Base-by-base conservation (phyloP, 2,329 filamentous ascomycete genomes). In the Fusarium camptoceras region DNA sequence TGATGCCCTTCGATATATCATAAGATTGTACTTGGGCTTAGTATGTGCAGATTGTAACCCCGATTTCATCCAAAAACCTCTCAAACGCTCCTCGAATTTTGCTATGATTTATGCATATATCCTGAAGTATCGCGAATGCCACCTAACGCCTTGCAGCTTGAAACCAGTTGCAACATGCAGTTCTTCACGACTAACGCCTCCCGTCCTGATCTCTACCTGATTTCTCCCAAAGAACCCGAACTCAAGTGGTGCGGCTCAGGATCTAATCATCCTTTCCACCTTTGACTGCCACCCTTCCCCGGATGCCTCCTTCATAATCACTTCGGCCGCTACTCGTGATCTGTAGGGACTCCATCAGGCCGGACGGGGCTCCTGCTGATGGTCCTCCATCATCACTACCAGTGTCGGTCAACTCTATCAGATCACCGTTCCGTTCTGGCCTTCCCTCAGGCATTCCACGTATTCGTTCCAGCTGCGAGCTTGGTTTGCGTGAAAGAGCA, bases 371-470 rank as follows among this genome's bases (percentile, higher is more conserved):
- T 24, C 71, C 72, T n/a, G 59, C 55, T 8, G 72, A 58, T 31
- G 75, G 59, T 34, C 77, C 78, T 44, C 84, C 86, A 66, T 89
- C 87, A 55, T 89, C 87, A 74, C 85, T 87, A 24, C 83, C 82
- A 24, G 86, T 83, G 74, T 93, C 90, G 22, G 88, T 85, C 64
- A 94, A 82, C 77, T 94, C 92, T 75, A 94, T 94, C 42, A 93
- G 79, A 78, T 94, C 91, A 6, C 86, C 84, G 18, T 84, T 83
- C 12, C 70, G 73, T 11, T 66, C 71, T 67, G 76, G 76, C 73
- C 77, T 84, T 73, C 76, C 72, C 18, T 67, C 71, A 68, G 76
- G 75, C 73, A 77, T 83, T 73, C 76, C 73, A 72, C 78, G 75
- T 64, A 79, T 75, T 22, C 82, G 81, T n/a, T 83, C 65, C 27